Conservation (phyloP, 768 basidiomycete genomes). For the Hortiboletus campestris region DNA sequence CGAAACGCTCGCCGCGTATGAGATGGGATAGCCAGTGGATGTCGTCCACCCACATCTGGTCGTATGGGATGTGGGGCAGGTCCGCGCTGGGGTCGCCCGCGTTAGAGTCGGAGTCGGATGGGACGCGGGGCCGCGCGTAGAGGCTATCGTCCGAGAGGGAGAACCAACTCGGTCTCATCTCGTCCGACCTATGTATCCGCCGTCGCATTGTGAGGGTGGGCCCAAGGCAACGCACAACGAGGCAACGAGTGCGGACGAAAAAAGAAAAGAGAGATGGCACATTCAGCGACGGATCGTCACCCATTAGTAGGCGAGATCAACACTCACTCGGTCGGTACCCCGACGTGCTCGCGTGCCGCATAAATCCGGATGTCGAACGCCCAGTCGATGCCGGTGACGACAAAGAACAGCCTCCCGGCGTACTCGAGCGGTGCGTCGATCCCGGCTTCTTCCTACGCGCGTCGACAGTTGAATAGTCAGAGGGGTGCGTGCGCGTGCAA, state of each 20-base stretch:
- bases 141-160: slow-evolving; percentile 30
- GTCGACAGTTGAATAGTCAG: too few relatives aligned
- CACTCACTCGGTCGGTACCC: slow-evolving; percentile 64
- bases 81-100: not conserved
- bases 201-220: not conserved
- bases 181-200: slow-evolving; percentile 63
- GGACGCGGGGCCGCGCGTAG: slow-evolving; percentile 4
- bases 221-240: too few relatives aligned
- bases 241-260: too few relatives aligned
- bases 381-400: slow-evolving; percentile 49
- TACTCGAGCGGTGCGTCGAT: slow-evolving; percentile 63
- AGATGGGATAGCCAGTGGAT: slow-evolving; percentile 68
- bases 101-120: not conserved
- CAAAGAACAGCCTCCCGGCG: slow-evolving; percentile 65
- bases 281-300: not conserved
- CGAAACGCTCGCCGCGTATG: slow-evolving; percentile 38
- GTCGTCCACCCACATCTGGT: slow-evolving; percentile 61
- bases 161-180: slow-evolving; percentile 89
- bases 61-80: slow-evolving; percentile 56
- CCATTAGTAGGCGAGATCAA: fast-evolving
- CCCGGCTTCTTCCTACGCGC: slow-evolving; percentile 75
- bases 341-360: slow-evolving; percentile 57
- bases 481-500: not conserved
- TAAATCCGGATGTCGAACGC: slow-evolving; percentile 76
- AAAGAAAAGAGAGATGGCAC: too few relatives aligned